Percentiles rank a stretch among this genome's conserved stretches.
These are phyloP conservation scores for Zizania palustris DNA, from an alignment of 202 grass and related monocot genomes.

Conservation along the genomic window DNA sequence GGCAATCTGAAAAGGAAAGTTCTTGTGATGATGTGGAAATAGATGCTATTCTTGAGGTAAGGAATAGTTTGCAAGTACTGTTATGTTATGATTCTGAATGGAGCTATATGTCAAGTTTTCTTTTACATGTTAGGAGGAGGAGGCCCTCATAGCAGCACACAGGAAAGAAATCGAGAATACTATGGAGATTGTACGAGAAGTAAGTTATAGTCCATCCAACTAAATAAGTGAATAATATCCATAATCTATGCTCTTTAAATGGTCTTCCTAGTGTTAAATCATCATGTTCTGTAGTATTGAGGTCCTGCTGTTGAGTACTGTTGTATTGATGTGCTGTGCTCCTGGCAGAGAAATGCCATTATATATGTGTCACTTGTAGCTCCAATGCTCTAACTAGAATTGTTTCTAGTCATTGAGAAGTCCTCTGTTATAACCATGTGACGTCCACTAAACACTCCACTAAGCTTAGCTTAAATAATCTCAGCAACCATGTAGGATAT, in stretches of 20 bases:
- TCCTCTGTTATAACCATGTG: background rate
- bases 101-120: constrained; percentile 20
- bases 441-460: background rate
- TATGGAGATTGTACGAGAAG: constrained; percentile 97
- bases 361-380: background rate
- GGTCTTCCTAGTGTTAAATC: background rate
- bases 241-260: constrained; percentile 24
- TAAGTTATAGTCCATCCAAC: constrained; percentile 46
- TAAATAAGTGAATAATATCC: background rate
- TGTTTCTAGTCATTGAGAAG: background rate
- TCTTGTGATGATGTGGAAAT: constrained; percentile 84
- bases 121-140: constrained; percentile 83
- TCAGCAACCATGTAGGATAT: background rate
- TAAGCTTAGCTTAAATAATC: background rate
- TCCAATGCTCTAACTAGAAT: background rate
- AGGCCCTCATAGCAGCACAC: constrained; percentile 93
- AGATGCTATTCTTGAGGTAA: constrained; percentile 96
- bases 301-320: constrained; percentile 1
- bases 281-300: background rate
- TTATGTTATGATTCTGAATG: constrained; percentile 27
- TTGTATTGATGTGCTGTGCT: constrained; percentile 9
- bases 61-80: constrained; percentile 21
- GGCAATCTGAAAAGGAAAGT: constrained; percentile 73
- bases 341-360: background rate
- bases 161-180: constrained; percentile 99